Conservation (phyloP, 139 green algal genomes). For the Coelastrella sp. region DNA sequence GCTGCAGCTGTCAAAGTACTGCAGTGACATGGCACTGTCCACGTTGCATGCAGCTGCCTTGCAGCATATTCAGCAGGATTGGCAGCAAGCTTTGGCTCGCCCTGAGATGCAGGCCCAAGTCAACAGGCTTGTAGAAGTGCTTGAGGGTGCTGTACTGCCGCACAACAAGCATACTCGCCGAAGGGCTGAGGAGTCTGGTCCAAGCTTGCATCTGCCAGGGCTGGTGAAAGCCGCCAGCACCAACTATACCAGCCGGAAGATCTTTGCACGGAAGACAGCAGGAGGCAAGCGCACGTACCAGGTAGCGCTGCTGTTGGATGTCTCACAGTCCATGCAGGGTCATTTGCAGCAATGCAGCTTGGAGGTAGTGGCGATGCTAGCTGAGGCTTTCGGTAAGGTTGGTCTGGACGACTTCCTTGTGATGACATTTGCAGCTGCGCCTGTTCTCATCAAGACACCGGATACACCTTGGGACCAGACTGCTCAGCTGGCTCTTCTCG, state of each 20-base stretch:
- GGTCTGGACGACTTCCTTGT: conserved; percentile 56
- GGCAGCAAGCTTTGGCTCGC: background rate
- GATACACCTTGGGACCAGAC: conserved; percentile 51
- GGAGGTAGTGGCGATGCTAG: conserved; percentile 46
- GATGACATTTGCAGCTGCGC: conserved; percentile 43
- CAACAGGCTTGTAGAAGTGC: conserved; percentile 41
- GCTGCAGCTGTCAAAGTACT: background rate
- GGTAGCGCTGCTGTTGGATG: conserved; percentile 53
- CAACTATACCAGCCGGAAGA: conserved; percentile 55
- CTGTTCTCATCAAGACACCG: conserved; percentile 50
- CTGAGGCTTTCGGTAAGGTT: conserved; percentile 41
- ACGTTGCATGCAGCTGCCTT: background rate
- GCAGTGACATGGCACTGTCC: conserved; percentile 2
- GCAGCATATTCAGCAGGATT: conserved; percentile 1
- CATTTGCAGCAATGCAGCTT: conserved; percentile 39
- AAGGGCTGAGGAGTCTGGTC: conserved; percentile 35
- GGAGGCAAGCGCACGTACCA: conserved; percentile 53
- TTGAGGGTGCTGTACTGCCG: conserved; percentile 49
- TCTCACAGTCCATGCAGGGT: conserved; percentile 60
- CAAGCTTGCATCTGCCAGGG: conserved; percentile 56
- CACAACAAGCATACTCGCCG: conserved; percentile 54
- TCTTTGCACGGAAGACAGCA: conserved; percentile 51
- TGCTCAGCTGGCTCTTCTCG: conserved; percentile 37
- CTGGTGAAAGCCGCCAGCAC: conserved; percentile 56
- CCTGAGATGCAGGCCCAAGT: conserved; percentile 23